A percentile compares a stretch with the other conserved stretches of the same genome.
phyloP scores from a whole-genome alignment of 129 eudicot genomes.

The Arctium minus region DNA sequence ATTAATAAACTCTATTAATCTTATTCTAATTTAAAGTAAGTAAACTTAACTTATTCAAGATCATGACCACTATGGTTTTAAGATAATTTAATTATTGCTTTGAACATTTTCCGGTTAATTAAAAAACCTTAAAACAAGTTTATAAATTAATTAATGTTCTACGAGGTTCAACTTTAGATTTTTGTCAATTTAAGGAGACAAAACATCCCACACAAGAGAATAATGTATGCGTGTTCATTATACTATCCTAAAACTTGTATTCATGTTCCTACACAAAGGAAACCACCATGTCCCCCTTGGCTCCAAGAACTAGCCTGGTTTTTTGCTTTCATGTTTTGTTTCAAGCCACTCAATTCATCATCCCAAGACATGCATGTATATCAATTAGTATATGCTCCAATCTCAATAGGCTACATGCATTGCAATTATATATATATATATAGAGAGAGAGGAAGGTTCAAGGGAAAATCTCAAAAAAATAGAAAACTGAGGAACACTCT shows the following conservation, averaged over 20 bases:
- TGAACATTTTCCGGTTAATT: neutral
- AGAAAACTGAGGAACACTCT: too few species aligned
- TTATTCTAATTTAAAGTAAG: too few species aligned
- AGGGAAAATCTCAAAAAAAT: too few species aligned
- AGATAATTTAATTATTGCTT: neutral
- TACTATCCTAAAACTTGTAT: conserved; percentile 20
- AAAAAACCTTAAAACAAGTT: neutral
- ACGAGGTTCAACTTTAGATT: neutral
- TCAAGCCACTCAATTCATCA: neutral
- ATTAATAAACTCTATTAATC: too few species aligned
- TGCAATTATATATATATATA: too few species aligned
- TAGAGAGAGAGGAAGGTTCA: too few species aligned
- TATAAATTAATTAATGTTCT: neutral
- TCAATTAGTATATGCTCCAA: too few species aligned
- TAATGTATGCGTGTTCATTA: conserved; percentile 29
- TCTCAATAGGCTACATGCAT: neutral
- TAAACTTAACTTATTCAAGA: too few species aligned
- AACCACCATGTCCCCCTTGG: conserved; percentile 46
- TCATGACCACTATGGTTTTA: neutral
- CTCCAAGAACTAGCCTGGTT: conserved; percentile 25
- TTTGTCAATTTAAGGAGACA: conserved; percentile 27
- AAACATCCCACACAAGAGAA: conserved; percentile 29
- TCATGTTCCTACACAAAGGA: conserved; percentile 39
- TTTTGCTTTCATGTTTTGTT: neutral
- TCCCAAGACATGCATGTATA: neutral